Percentiles rank a stretch among this genome's conserved stretches.
Conservation (phyloP, 805 yeast species). For the Zygoascus flipseniorum region DNA sequence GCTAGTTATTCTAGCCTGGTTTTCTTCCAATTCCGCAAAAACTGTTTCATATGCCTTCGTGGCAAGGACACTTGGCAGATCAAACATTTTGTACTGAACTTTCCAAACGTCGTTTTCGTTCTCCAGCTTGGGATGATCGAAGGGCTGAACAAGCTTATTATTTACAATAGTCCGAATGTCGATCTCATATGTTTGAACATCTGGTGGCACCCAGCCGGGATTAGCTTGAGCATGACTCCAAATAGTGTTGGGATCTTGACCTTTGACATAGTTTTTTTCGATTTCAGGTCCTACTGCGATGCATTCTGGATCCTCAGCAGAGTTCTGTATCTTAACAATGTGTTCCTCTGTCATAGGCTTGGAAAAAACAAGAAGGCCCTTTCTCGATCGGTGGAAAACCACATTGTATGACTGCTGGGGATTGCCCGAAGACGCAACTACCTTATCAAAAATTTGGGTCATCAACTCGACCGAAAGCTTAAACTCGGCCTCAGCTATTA, state of each 20-base stretch:
- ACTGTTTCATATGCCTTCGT: background rate
- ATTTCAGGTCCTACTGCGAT: background rate
- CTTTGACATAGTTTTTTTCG: background rate
- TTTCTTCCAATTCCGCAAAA: background rate
- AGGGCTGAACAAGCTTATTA: constrained; percentile 15
- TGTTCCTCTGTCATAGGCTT: constrained; percentile 22
- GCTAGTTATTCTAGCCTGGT: background rate
- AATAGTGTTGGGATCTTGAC: constrained; percentile 15
- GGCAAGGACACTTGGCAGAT: constrained; percentile 18
- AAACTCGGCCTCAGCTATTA: constrained; percentile 63
- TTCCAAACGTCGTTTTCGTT: constrained; percentile 29
- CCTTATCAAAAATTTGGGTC: constrained; percentile 35
- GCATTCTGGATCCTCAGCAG: background rate
- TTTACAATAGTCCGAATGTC: constrained; percentile 16
- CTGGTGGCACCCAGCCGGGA: constrained; percentile 14
- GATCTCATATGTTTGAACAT: constrained; percentile 16
- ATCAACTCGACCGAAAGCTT: constrained; percentile 48
- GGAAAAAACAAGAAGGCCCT: constrained; percentile 22
- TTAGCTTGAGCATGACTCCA: constrained; percentile 8
- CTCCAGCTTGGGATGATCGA: constrained; percentile 20
- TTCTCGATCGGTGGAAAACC: constrained; percentile 17
- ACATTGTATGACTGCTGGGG: constrained; percentile 27
- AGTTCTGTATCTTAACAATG: constrained; percentile 19
- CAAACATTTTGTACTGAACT: constrained; percentile 24
- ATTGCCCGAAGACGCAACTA: constrained; percentile 28